phyloP scores from a whole-genome alignment of 768 basidiomycete species.

The Tubosaeta sp. region DNA sequence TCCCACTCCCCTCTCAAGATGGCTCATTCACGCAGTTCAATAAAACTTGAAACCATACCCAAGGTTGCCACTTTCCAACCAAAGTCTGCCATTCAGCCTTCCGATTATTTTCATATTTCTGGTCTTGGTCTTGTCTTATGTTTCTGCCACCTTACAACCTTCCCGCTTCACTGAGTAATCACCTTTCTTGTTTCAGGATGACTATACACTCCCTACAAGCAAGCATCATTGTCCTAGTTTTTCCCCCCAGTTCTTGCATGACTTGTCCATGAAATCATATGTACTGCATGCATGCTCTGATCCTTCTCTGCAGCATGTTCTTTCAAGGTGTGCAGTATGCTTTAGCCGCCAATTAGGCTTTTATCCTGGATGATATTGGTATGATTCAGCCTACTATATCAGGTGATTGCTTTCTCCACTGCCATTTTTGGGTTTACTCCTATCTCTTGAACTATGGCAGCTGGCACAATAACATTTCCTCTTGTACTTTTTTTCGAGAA shows the following conservation, averaged over 20 bases:
- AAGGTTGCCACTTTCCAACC: constrained; percentile 32
- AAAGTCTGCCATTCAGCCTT: constrained; percentile 6
- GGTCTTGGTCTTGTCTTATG: constrained; percentile 26
- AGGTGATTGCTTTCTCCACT: constrained; percentile 29
- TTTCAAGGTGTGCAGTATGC: constrained; percentile 16
- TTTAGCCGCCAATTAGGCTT: background rate
- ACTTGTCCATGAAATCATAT: background rate
- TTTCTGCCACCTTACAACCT: constrained; percentile 27
- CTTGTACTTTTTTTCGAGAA: constrained; percentile 26
- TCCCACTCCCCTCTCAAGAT: constrained; percentile 23
- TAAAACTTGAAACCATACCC: constrained; percentile 37
- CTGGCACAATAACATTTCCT: constrained; percentile 5
- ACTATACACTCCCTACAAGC: constrained; percentile 20
- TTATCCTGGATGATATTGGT: background rate
- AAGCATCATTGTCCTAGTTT: constrained; percentile 11
- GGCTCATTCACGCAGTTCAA: constrained; percentile 19
- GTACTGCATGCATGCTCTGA: constrained; percentile 7
- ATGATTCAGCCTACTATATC: constrained; percentile 23
- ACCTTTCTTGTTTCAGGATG: constrained; percentile 22
- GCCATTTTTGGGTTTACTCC: constrained; percentile 17
- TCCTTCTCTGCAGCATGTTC: constrained; percentile 7
- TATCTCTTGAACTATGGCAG: constrained; percentile 4
- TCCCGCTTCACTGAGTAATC: constrained; percentile 26
- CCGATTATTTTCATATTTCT: constrained; percentile 20
- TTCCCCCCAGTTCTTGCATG: background rate